These are phyloP conservation scores for Trichoderma gracile DNA, from an alignment of 2,329 filamentous ascomycete genomes.

Conservation along the genomic window DNA sequence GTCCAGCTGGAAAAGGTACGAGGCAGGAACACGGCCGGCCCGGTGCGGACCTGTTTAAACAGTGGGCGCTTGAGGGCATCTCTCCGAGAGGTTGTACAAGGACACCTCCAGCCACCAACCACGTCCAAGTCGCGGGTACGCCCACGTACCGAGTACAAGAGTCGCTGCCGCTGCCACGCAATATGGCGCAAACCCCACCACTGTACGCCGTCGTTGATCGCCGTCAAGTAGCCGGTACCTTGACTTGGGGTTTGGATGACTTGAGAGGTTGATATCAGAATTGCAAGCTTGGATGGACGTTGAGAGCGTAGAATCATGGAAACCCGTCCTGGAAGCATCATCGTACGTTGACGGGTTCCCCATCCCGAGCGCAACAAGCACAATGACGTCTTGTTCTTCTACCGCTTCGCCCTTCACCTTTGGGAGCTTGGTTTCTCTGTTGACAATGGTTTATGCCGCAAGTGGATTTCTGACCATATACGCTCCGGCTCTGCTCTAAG, in stretches of 20 bases:
- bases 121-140: neutral
- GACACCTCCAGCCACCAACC: neutral
- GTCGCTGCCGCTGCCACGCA: neutral
- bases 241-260: neutral
- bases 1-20: conserved; percentile 1
- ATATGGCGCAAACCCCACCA: conserved; percentile 24
- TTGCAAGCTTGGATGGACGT: conserved; percentile 2
- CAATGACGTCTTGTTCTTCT: conserved; percentile 13
- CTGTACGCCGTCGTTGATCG: neutral
- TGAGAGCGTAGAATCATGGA: neutral
- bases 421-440: too few species aligned
- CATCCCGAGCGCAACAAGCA: neutral
- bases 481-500: neutral
- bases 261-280: neutral
- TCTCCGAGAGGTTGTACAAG: neutral
- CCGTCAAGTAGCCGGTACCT: conserved; percentile 14
- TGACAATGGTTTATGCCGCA: conserved; percentile 15
- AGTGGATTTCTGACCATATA: neutral
- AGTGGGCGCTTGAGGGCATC: neutral
- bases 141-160: neutral
- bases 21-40: conserved; percentile 21
- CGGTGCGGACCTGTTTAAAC: conserved; percentile 7
- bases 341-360: conserved; percentile 1
- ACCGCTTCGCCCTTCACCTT: neutral
- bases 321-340: conserved; percentile 2